phyloP scores from a whole-genome alignment of 2,329 filamentous ascomycete species.

The Tolypocladium tropicale region DNA sequence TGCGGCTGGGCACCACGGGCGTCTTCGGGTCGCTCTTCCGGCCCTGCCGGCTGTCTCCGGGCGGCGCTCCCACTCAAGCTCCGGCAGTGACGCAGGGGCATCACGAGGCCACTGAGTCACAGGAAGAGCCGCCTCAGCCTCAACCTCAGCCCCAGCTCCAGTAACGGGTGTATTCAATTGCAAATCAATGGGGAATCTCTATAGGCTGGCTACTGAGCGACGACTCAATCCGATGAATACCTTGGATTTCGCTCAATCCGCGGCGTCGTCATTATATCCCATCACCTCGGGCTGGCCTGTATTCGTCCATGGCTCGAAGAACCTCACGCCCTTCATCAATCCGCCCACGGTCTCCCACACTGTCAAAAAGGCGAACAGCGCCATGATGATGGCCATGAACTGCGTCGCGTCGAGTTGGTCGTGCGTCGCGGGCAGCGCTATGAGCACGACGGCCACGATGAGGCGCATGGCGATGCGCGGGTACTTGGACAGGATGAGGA shows the following conservation, averaged over 20 bases:
- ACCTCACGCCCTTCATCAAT: constrained; percentile 14
- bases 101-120: background rate
- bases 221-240: no score
- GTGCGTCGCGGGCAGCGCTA: constrained; percentile 25
- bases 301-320: constrained; percentile 24
- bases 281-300: constrained; percentile 12
- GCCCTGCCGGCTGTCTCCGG: background rate
- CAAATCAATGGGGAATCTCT: background rate
- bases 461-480: constrained; percentile 24
- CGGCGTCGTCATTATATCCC: background rate
- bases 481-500: constrained; percentile 21
- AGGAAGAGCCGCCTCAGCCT: no score
- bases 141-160: background rate
- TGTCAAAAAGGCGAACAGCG: constrained; percentile 28
- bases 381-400: constrained; percentile 31
- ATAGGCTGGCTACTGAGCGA: background rate
- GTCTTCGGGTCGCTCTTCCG: background rate
- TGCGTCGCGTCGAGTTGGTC: constrained; percentile 17
- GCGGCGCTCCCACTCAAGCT: background rate
- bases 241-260: constrained; percentile 7
- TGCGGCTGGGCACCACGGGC: background rate
- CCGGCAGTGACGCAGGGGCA: background rate
- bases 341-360: constrained; percentile 34
- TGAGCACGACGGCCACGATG: constrained; percentile 18
- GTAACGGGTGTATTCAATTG: background rate